Evolutionary conservation across 495 filamentous ascomycete genomes (phyloP), one percentile per base, ranked within the genome.

Genomic region (Chaetomium fimeti): DNA sequence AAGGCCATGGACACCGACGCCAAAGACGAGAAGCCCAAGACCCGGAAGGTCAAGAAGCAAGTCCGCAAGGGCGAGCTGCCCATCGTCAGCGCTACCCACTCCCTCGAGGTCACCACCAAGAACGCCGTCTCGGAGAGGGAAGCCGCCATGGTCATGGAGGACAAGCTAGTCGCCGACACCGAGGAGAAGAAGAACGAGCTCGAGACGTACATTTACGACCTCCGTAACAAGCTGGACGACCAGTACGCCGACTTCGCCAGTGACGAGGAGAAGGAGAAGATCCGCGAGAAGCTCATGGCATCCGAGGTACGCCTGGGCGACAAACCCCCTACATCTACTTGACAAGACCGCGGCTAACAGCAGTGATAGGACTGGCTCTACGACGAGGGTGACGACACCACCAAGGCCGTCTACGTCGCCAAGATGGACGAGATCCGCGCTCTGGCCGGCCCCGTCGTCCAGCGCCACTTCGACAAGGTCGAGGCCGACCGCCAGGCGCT

Each of bases 131-230:
- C 83, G 40, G 95, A 98, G 84, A 87, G 87, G 73, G 94, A 99
- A 78, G 85, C 85, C 62, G 68, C 87, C 65, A 97, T 99, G 94
- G 84, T 91, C 73, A 93, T 94, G 88, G 91, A 98, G 76, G 94
- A 99, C 81, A 99, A 98, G 83, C 86, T 97, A 43, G 93, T 99
- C 48, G 91, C 92, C 61, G 95, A 98, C 76, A 99, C 94, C 25
- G 94, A 98, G 74, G 91, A 98, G 82, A 95, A 94, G 85, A 98
- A 98, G 91, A 99, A 99, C 81, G 94, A 97, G 76, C 89, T 99
- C 47, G 94, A 99, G 83, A 87, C 90, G 43, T 93, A 87, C 77
- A 97, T 98, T 82, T 99, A 99, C 78, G 91, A 97, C 69, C 83
- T 95, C 71, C 88, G 93, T 66, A 91, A 91, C 80, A 97, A 97